phyloP scores from a whole-genome alignment of 2,329 filamentous ascomycete species.

The Cordyceps sp. region DNA sequence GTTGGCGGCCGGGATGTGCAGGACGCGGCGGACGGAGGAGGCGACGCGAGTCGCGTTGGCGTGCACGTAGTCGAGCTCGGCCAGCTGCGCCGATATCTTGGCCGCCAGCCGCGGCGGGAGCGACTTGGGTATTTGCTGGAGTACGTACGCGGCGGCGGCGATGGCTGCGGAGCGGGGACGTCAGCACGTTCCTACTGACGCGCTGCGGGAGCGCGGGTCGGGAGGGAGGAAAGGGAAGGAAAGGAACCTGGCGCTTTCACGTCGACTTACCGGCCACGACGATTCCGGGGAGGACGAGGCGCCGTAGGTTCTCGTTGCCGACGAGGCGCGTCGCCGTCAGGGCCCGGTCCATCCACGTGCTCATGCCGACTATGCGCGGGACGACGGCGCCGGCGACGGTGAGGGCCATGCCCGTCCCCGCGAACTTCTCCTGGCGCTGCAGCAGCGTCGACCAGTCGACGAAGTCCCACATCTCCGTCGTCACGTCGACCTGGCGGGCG shows the following conservation, averaged over 20 bases:
- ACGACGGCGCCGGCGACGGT: conserved; percentile 80
- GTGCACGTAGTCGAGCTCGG: conserved; percentile 82
- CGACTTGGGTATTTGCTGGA: conserved; percentile 77
- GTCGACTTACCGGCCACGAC: conserved; percentile 53
- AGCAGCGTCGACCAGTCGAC: conserved; percentile 72
- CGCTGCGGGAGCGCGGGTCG: no score
- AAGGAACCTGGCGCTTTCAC: no score
- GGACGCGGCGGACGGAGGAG: conserved; percentile 70
- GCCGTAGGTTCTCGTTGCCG: conserved; percentile 65
- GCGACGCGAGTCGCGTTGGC: conserved; percentile 73
- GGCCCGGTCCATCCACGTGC: conserved; percentile 79
- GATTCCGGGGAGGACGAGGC: conserved; percentile 65
- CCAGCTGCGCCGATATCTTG: conserved; percentile 71
- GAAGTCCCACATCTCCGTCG: conserved; percentile 84
- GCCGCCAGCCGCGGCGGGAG: conserved; percentile 70
- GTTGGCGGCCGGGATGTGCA: conserved; percentile 75
- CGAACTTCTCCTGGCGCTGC: conserved; percentile 86
- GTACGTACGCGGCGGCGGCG: conserved; percentile 61
- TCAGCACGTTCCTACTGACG: no score
- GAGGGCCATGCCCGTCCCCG: conserved; percentile 85
- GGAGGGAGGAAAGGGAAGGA: no score
- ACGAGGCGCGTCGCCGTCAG: conserved; percentile 67
- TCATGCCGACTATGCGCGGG: conserved; percentile 63
- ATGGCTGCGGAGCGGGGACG: no score
- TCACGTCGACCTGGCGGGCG: conserved; percentile 70